A percentile compares a stretch with the other conserved stretches of the same genome.
Conservation (phyloP, 2,329 filamentous ascomycete genomes). For the Chaetothyriales sp. region DNA sequence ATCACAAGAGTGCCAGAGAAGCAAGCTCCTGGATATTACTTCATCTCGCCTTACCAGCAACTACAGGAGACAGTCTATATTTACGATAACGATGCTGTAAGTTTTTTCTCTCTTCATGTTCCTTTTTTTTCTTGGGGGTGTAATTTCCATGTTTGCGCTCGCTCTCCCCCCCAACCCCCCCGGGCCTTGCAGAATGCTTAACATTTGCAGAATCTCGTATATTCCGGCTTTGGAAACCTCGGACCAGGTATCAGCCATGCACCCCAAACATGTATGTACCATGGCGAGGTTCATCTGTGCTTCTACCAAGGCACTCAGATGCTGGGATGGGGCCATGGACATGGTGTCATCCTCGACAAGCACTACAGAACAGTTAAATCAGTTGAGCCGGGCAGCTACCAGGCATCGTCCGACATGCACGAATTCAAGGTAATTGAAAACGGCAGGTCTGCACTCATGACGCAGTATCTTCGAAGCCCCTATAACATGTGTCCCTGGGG, state of each 20-base stretch:
- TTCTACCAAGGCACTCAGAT: conserved; percentile 39
- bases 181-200: conserved; percentile 1
- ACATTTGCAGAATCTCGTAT: conserved; percentile 30
- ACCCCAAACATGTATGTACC: conserved; percentile 35
- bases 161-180: background rate
- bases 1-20: conserved; percentile 19
- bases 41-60: conserved; percentile 35
- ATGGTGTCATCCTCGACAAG: conserved; percentile 38
- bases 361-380: conserved; percentile 35
- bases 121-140: background rate
- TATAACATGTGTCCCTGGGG: conserved; percentile 34
- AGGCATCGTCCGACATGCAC: conserved; percentile 34
- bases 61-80: conserved; percentile 37
- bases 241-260: conserved; percentile 36
- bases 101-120: no score
- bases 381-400: conserved; percentile 24
- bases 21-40: conserved; percentile 35
- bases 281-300: conserved; percentile 35
- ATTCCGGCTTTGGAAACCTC: conserved; percentile 34
- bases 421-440: conserved; percentile 35
- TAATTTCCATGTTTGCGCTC: background rate
- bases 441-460: conserved; percentile 28
- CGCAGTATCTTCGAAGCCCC: conserved; percentile 28
- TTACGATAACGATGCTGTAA: conserved; percentile 35
- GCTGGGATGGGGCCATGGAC: conserved; percentile 36